Conservation (phyloP, 495 filamentous ascomycete species). For the Hypoxylon cercidicola region DNA sequence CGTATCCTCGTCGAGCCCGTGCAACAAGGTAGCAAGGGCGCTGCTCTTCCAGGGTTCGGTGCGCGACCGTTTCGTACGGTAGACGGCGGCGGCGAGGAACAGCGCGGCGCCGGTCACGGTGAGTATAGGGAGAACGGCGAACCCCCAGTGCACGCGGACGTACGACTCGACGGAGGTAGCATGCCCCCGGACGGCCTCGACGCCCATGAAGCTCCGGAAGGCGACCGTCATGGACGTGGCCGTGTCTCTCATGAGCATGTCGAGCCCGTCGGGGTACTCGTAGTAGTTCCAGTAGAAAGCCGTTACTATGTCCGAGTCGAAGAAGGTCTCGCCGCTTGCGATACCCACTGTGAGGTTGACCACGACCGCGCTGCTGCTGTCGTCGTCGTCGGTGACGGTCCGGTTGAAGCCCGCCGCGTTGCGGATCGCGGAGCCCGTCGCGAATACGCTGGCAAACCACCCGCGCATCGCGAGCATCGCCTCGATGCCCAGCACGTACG, state of each 20-base stretch:
- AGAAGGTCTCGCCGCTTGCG: constrained; percentile 39
- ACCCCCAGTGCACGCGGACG: constrained; percentile 34
- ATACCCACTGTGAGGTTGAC: constrained; percentile 45
- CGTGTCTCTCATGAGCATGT: constrained; percentile 35
- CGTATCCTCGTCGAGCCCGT: constrained; percentile 36
- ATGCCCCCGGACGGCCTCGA: constrained; percentile 10
- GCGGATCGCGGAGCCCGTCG: constrained; percentile 31
- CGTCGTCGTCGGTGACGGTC: constrained; percentile 20
- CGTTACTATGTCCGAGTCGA: constrained; percentile 45
- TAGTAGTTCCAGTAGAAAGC: constrained; percentile 48
- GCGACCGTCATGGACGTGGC: constrained; percentile 27
- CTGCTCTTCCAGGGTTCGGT: constrained; percentile 43
- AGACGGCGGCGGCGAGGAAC: constrained; percentile 22
- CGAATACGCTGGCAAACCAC: constrained; percentile 37
- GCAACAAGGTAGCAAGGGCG: constrained; percentile 39
- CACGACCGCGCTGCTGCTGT: constrained; percentile 20
- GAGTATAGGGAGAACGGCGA: constrained; percentile 21
- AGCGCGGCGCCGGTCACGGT: constrained; percentile 23
- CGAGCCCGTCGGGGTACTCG: constrained; percentile 37
- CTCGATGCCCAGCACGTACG: constrained; percentile 21
- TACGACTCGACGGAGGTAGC: constrained; percentile 29
- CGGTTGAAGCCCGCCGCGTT: constrained; percentile 19
- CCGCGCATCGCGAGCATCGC: constrained; percentile 30
- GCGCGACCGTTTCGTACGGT: constrained; percentile 14
- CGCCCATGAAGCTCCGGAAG: constrained; percentile 30